phyloP scores from a whole-genome alignment of 768 basidiomycete genomes.

The Rickenella mellea region DNA sequence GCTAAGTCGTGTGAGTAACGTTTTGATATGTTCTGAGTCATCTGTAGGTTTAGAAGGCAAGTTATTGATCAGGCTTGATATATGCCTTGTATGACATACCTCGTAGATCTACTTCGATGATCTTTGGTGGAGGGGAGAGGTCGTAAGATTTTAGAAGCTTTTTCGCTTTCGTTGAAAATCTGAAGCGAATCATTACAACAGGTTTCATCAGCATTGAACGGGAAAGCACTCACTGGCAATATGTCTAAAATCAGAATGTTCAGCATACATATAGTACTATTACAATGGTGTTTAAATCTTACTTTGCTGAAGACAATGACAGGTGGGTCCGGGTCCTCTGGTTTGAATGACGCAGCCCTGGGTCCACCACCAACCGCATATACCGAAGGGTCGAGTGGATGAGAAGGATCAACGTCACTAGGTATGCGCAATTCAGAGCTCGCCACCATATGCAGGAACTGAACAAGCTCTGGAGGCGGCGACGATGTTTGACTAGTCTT shows the following conservation, averaged over 20 bases:
- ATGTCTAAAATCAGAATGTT: slow-evolving; percentile 37
- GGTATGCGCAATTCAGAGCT: slow-evolving; percentile 5
- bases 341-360: slow-evolving; percentile 29
- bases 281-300: too few species aligned
- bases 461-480: slow-evolving; percentile 7
- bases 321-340: slow-evolving; percentile 42
- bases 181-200: slow-evolving; percentile 16
- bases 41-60: slow-evolving; percentile 24
- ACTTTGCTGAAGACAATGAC: slow-evolving; percentile 81
- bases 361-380: slow-evolving; percentile 33
- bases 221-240: slow-evolving; percentile 53
- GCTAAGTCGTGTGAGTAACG: slow-evolving; percentile 57
- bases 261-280: too few species aligned
- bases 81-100: slow-evolving; percentile 27
- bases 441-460: slow-evolving; percentile 9
- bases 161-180: slow-evolving; percentile 54
- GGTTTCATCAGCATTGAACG: background rate
- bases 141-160: slow-evolving; percentile 50
- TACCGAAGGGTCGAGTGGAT: slow-evolving; percentile 39
- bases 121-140: slow-evolving; percentile 51
- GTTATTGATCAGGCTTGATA: slow-evolving; percentile 1
- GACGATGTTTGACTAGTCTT: too few species aligned
- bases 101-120: slow-evolving; percentile 71
- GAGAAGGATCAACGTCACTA: slow-evolving; percentile 29
- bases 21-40: slow-evolving; percentile 56